phyloP scores from a whole-genome alignment of 352 stramenopile genomes.

The Globisporangium abappressorium region DNA sequence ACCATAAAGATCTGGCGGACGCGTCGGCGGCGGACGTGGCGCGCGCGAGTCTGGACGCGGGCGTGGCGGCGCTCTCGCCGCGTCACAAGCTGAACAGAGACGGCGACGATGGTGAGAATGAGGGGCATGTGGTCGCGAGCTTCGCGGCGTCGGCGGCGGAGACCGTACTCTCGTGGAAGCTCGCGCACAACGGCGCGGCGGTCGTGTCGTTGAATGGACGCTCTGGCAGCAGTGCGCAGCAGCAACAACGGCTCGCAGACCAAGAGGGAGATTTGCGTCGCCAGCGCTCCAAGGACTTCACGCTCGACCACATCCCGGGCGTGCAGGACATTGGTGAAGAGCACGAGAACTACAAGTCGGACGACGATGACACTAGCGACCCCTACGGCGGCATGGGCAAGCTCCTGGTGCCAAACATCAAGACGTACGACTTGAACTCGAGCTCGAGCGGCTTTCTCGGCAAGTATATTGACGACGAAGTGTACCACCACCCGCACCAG shows the following conservation, averaged over 20 bases:
- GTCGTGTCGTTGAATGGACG: conserved; percentile 3
- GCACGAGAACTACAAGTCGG: conserved; percentile 17
- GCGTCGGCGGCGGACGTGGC: conserved; percentile 8
- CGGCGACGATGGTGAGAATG: conserved; percentile 17
- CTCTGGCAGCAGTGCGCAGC: not conserved
- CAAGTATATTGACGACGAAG: conserved; percentile 37
- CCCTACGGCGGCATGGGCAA: conserved; percentile 10
- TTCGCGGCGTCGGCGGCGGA: conserved; percentile 11
- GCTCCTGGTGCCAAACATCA: conserved; percentile 34
- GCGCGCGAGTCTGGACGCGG: conserved; percentile 7
- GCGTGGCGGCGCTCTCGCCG: conserved; percentile 3
- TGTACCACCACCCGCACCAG: conserved; percentile 10
- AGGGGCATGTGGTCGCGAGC: not conserved
- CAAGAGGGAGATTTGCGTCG: not conserved
- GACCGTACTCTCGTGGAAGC: conserved; percentile 10
- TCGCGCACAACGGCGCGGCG: conserved; percentile 2
- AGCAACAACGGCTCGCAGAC: not conserved
- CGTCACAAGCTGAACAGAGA: conserved; percentile 27
- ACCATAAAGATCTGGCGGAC: conserved; percentile 10
- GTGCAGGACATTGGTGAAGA: conserved; percentile 8
- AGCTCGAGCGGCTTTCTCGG: conserved; percentile 26
- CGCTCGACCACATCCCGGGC: conserved; percentile 9
- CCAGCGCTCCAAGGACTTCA: not conserved
- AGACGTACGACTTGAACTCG: conserved; percentile 35
- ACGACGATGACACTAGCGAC: conserved; percentile 18